These are phyloP conservation scores for Psophocarpus tetragonolobus DNA, from an alignment of 306 rosid species.

Conservation along the genomic window DNA sequence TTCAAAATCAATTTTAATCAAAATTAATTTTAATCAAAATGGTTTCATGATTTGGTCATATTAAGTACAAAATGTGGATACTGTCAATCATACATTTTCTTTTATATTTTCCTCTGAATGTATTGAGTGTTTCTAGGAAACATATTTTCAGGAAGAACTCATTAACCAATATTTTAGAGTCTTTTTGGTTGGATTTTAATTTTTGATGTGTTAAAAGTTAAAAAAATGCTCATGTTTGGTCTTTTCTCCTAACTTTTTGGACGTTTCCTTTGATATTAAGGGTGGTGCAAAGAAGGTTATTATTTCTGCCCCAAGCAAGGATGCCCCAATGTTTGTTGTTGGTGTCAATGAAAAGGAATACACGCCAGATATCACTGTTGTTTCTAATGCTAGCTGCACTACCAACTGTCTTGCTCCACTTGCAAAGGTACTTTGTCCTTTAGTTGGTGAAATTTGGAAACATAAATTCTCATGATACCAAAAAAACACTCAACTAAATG, in stretches of 20 bases:
- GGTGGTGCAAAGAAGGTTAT: constrained; percentile 97
- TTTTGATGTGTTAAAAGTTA: neutral
- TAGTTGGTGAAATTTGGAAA: neutral
- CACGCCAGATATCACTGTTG: constrained; percentile 60
- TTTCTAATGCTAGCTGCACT: constrained; percentile 91
- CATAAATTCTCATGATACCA: neutral
- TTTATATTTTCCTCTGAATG: neutral
- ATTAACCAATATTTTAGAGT: neutral
- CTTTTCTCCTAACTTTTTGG: neutral
- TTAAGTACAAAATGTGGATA: neutral
- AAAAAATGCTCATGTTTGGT: neutral
- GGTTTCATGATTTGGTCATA: neutral
- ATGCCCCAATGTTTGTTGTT: constrained; percentile 96
- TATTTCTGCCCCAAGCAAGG: constrained; percentile 92
- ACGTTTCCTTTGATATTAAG: constrained; percentile 39
- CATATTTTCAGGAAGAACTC: neutral
- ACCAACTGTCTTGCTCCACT: constrained; percentile 95
- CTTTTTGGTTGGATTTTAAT: neutral
- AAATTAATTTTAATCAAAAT: neutral
- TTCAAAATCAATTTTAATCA: too few relatives aligned
- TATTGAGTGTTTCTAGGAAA: neutral
- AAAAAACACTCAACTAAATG: neutral
- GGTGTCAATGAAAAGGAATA: constrained; percentile 92
- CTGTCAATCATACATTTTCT: neutral
- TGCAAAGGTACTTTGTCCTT: constrained; percentile 58